Evolutionary conservation across 768 basidiomycete species (phyloP).

Genomic region (Hebeloma cylindrosporum): DNA sequence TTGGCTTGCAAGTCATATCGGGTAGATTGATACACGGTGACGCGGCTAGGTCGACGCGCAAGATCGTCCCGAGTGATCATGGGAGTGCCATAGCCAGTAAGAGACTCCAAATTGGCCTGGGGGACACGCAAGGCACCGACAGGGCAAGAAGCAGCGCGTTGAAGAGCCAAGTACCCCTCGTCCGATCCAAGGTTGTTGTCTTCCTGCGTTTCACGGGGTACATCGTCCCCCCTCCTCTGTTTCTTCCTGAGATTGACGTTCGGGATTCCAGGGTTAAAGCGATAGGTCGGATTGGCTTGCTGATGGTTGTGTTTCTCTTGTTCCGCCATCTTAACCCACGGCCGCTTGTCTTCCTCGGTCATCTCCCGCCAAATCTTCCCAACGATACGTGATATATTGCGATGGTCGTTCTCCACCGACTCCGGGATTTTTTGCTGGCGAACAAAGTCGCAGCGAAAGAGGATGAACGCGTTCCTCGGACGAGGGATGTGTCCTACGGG

Average conservation of each 20-base stretch:
- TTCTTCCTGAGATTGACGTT: conserved; percentile 4
- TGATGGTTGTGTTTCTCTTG: conserved; percentile 39
- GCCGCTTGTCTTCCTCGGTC: conserved; percentile 41
- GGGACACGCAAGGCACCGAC: conserved; percentile 15
- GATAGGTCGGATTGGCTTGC: conserved; percentile 9
- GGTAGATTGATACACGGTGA: conserved; percentile 16
- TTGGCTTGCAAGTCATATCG: conserved; percentile 2
- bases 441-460: conserved; percentile 75
- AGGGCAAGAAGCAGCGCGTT: conserved; percentile 15
- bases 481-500: conserved; percentile 62
- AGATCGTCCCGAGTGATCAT: conserved; percentile 23
- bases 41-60: conserved; percentile 19
- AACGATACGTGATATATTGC: conserved; percentile 66
- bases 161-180: background rate
- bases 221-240: conserved; percentile 10
- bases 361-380: conserved; percentile 67
- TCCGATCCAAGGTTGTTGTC: background rate
- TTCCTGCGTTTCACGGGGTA: background rate
- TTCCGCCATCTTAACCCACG: conserved; percentile 53
- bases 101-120: conserved; percentile 8
- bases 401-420: conserved; percentile 60
- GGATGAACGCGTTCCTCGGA: conserved; percentile 77
- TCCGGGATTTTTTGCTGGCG: conserved; percentile 57
- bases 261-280: conserved; percentile 6
- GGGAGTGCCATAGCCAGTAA: conserved; percentile 11